These are phyloP conservation scores for Aspergillus ellipticus DNA, from an alignment of 495 filamentous ascomycete species.

Conservation along the genomic window DNA sequence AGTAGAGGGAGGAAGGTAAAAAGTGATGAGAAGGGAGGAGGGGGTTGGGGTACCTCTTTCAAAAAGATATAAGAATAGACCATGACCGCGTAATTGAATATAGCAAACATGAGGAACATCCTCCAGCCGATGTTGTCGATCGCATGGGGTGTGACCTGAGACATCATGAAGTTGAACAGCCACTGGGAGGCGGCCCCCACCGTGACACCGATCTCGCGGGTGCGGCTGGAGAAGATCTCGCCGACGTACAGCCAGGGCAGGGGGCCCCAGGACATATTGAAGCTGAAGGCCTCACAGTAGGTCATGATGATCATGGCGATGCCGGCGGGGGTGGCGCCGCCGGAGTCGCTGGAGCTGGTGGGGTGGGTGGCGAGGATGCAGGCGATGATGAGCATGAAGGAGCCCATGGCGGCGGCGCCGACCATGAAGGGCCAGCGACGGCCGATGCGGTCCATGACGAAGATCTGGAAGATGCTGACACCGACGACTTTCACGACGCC, in stretches of 20 bases:
- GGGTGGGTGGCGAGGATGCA: constrained; percentile 43
- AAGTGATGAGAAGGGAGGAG: not conserved
- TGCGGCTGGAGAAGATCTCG: constrained; percentile 52
- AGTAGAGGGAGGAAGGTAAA: not conserved
- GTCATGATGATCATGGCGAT: constrained; percentile 50
- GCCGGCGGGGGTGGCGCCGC: constrained; percentile 32
- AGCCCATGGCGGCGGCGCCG: constrained; percentile 48
- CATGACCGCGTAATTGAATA: constrained; percentile 46
- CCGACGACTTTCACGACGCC: constrained; percentile 45
- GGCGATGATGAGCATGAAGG: constrained; percentile 51
- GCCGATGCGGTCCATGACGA: constrained; percentile 51
- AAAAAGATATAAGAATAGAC: constrained; percentile 46
- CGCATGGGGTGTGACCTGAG: constrained; percentile 49
- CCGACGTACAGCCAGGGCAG: constrained; percentile 41
- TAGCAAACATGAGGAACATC: constrained; percentile 55
- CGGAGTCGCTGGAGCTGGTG: constrained; percentile 25
- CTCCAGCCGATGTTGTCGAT: constrained; percentile 49
- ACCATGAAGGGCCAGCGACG: constrained; percentile 50
- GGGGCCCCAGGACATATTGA: constrained; percentile 38
- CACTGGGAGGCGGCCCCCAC: constrained; percentile 50
- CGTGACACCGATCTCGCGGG: constrained; percentile 45
- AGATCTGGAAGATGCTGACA: constrained; percentile 39
- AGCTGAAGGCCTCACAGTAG: constrained; percentile 46
- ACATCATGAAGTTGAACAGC: constrained; percentile 55
- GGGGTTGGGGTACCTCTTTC: constrained; percentile 32